Percentiles rank a stretch among this genome's conserved stretches.
phyloP scores from a whole-genome alignment of 1,284 basidiomycete genomes.

The Puccinia horiana region DNA sequence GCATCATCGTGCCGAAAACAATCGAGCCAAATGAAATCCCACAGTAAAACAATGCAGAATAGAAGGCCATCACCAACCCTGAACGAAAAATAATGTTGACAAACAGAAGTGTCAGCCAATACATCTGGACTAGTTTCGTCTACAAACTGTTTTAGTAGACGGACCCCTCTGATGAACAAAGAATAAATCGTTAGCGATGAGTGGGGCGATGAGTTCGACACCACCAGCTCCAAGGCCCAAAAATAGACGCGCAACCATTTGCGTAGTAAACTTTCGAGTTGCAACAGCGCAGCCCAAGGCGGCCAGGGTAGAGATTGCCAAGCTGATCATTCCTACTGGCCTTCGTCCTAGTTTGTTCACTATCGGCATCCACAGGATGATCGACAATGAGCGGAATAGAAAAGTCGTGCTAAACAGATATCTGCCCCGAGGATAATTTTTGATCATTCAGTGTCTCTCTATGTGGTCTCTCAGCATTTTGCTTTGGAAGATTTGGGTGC shows the following conservation, averaged over 20 bases:
- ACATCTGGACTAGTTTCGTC: neutral
- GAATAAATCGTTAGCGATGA: neutral
- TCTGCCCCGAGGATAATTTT: neutral
- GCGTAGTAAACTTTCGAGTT: neutral
- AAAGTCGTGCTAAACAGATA: neutral
- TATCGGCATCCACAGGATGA: neutral
- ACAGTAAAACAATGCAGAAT: neutral
- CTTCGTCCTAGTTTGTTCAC: neutral
- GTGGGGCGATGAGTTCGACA: neutral
- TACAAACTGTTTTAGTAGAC: neutral
- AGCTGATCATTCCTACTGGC: neutral
- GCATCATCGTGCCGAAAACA: neutral
- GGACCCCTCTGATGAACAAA: neutral
- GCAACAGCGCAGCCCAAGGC: neutral
- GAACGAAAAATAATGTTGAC: neutral
- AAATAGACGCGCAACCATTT: neutral
- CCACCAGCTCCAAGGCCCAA: neutral
- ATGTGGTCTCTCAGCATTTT: too few species aligned
- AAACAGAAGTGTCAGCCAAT: neutral
- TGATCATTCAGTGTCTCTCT: too few species aligned
- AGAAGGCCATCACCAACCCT: neutral
- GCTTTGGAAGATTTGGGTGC: too few species aligned
- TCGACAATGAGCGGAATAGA: neutral
- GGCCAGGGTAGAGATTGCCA: neutral
- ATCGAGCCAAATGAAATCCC: neutral